Base-by-base conservation (phyloP, 2,329 filamentous ascomycete species). In the Meredithiella fracta region DNA sequence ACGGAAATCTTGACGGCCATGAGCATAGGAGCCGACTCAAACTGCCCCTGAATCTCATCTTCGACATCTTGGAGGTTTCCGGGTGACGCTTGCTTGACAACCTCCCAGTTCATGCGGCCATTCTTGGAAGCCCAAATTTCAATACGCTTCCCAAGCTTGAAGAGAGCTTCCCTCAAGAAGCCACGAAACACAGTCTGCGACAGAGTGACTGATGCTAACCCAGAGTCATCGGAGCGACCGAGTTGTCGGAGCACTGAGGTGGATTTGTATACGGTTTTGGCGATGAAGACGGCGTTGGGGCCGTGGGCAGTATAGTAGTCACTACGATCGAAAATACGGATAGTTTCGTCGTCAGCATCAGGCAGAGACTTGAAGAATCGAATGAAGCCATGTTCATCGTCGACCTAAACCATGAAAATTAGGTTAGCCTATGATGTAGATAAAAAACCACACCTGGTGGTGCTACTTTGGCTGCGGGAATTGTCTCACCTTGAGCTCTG, bases 251-350 rank as follows among this genome's bases (percentile, higher is more conserved):
- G 78, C 15, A 98, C 92, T 0, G 92, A 95, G 1, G 90, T 97
- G 3, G 92, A 97, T 72, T 95, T 95, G 77, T 98, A 98, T 59
- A 97, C 84, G 17, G 83, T 86, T 61, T 82, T 78, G 11, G 87
- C 87, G 62, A 94, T 90, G 67, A 89, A 90, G 61, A 78, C 79
- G 53, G 87, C 87, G 79, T 94, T 82, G 57, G 87, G 78, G 50
- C 86, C 87, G 64, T 94, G 88, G n/a, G 90, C 86, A 4, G 91
- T 95, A 68, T 96, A 96, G 78, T 83, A 98, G 66, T 98, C 92
- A 37, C 86, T 85, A 61, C 92, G 82, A 65, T 97, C 90, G 66
- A 97, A 97, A 59, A 98, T 84, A 55, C 92, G 83, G 55, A 98
- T 77, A 0, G 87, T 90, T 55, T 86, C 84, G 40, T 81, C 77